Evolutionary conservation across 129 eudicot genomes (phyloP), one percentile per base, ranked within the genome.

Genomic region (Flaveria trinervia): DNA sequence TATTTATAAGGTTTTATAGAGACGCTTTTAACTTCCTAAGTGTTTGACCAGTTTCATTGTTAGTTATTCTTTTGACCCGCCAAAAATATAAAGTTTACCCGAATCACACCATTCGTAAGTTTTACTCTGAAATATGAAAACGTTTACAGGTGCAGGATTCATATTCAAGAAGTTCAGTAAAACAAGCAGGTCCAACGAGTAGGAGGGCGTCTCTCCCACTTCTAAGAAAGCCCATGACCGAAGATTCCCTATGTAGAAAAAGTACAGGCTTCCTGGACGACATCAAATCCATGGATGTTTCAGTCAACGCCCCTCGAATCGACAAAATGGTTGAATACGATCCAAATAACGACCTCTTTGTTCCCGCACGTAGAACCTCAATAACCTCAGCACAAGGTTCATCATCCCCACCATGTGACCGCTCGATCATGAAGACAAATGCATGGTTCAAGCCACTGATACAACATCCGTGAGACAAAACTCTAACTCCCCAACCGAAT

Each of bases 131-230:
- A 79, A 39, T 28, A 57, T 48, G 30, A 15, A 52, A 68, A 66
- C 60, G 30, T 54, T 57, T 72, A 46, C 67, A 13, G 56, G 22
- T 83, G 72, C 92, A 84, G 93, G 81, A 72, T 44, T 89, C 87
- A 16, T 71, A 79, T 82, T 84, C 96, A 80, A 77, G 81, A 71
- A 82, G 80, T 28, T 67, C 81, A 25, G 87, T 83, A 65, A 90
- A 85, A 79, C 84, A 80, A 83, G 18, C 85, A 54, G 88, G 85
- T 68, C 79, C 83, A 16, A 68, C 86, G 14, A 82, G 81, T 76
- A 91, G 98, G n/a, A 74, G 98, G 80, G 88, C 96, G 41, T 93
- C 97, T 82, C 81, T 93, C 20, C 97, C 97, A 44, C 81, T 85
- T 62, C 71, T 86, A 71, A 81, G 50, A 60, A 88, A 78, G 60